These are phyloP conservation scores for Chalara sp. DNA, from an alignment of 2,329 filamentous ascomycete species.

Conservation along the genomic window DNA sequence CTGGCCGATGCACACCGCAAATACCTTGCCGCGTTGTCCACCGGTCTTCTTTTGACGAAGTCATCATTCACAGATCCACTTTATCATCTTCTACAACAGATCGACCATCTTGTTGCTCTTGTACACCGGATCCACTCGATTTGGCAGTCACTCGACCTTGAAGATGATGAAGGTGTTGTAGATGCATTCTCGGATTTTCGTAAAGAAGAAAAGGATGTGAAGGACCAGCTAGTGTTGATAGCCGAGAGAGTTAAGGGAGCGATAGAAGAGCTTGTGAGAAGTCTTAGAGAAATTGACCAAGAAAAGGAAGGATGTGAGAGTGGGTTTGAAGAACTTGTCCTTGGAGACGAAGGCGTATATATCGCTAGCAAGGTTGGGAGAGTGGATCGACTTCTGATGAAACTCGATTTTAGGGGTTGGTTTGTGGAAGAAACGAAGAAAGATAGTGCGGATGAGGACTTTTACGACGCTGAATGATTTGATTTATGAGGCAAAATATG, in stretches of 20 bases:
- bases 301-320: conserved; percentile 25
- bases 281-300: conserved; percentile 48
- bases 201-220: conserved; percentile 65
- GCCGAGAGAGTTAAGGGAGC: conserved; percentile 59
- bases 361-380: conserved; percentile 68
- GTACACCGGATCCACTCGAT: conserved; percentile 69
- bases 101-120: conserved; percentile 77
- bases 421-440: conserved; percentile 18
- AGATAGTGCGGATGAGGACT: neutral
- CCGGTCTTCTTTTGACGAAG: conserved; percentile 60
- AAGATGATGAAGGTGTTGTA: conserved; percentile 74
- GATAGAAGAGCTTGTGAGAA: conserved; percentile 54
- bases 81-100: conserved; percentile 60
- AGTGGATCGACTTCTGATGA: conserved; percentile 83
- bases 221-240: conserved; percentile 55
- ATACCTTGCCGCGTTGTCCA: conserved; percentile 65
- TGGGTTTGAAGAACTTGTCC: conserved; percentile 27
- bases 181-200: conserved; percentile 66
- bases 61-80: conserved; percentile 56
- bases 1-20: conserved; percentile 71
- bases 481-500: neutral
- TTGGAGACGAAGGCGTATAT: conserved; percentile 46
- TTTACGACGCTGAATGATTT: neutral
- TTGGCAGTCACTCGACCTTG: conserved; percentile 73
- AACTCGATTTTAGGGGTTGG: conserved; percentile 55